Base-by-base conservation (phyloP, 805 yeast species). In the Nakazawaea holstii region DNA sequence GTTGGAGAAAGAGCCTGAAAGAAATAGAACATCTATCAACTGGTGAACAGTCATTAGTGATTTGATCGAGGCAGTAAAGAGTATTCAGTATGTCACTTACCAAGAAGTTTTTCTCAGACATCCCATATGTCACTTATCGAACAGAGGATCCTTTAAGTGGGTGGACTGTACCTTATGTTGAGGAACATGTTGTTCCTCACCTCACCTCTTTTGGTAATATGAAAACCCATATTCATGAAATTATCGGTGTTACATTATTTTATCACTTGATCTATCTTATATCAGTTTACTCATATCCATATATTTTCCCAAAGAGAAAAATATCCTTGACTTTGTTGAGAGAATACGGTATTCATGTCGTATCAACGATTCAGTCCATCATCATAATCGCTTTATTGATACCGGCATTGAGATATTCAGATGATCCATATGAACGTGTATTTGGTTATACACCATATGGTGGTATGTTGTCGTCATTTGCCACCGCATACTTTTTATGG, bases 401-500 rank as follows among this genome's bases (percentile, higher is more conserved):
- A 31, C 70, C 70, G 1, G 49, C 59, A 17, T 58, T 63, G 45
- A 35, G 54, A 35, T 63, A 66, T 49, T 47, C 54, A 10, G 52
- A 59, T 41, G 56, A 66, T 26, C 45, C 53, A 11, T 43, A 51
- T 15, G 64, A 67, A 43, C 62, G 58, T 27, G 54, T 67, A 13
- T 66, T 64, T 53, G 66, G 66, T 1, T 47, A 55, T 2, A 60
- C 65, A 1, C 72, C 72, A 15, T 67, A 65, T 43, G 55, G 64
- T 2, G 54, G 54, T 13, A 57, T 64, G 45, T 58, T 64, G 48
- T 40, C 51, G 9, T 39, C 63, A 4, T 49, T 65, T 52, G 72
- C 69, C 6, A 50, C 60, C 33, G 59, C 63, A 27, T 67, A 67
- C 50, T 67, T 67, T 42, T 54, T 67, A 24, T 67, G 70, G 70